These are phyloP conservation scores for Tolypocladium pustulatum DNA, from an alignment of 2,329 filamentous ascomycete species.

Conservation along the genomic window DNA sequence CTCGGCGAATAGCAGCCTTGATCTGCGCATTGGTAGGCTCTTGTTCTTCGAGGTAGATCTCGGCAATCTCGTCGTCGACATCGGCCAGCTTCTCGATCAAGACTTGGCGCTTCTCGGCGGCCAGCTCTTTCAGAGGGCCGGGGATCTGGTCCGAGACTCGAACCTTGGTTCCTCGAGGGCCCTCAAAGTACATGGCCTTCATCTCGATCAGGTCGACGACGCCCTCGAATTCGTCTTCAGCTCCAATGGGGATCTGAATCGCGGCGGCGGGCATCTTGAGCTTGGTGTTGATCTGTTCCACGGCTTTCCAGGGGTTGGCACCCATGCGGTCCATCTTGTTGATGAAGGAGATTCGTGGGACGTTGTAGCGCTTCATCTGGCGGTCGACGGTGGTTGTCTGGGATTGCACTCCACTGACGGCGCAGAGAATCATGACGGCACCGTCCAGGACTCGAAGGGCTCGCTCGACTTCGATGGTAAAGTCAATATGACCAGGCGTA, in stretches of 20 bases:
- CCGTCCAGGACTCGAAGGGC: conserved; percentile 91
- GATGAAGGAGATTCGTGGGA: conserved; percentile 89
- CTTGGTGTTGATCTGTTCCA: conserved; percentile 96
- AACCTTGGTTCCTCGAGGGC: conserved; percentile 67
- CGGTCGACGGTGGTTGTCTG: conserved; percentile 97
- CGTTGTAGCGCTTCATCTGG: conserved; percentile 97
- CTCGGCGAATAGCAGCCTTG: conserved; percentile 81
- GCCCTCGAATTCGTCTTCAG: conserved; percentile 83
- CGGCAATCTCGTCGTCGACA: conserved; percentile 95
- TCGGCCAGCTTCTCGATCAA: conserved; percentile 94
- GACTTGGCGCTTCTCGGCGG: conserved; percentile 69
- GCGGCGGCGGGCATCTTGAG: conserved; percentile 88
- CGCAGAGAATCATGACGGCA: conserved; percentile 96
- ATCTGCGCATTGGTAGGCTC: conserved; percentile 74
- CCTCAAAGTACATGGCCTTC: conserved; percentile 90
- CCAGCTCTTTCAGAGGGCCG: conserved; percentile 63
- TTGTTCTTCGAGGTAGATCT: conserved; percentile 82
- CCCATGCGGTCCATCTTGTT: conserved; percentile 99
- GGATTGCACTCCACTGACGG: conserved; percentile 91
- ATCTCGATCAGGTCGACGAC: conserved; percentile 88
- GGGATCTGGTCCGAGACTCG: conserved; percentile 72
- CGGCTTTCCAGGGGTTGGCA: conserved; percentile 92
- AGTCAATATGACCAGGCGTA: conserved; percentile 96
- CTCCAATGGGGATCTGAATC: conserved; percentile 86
- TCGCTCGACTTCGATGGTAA: conserved; percentile 96